Evolutionary conservation across 192 early-diverging fungal genomes (phyloP).

Genomic region (Neocallimastix lanati): DNA sequence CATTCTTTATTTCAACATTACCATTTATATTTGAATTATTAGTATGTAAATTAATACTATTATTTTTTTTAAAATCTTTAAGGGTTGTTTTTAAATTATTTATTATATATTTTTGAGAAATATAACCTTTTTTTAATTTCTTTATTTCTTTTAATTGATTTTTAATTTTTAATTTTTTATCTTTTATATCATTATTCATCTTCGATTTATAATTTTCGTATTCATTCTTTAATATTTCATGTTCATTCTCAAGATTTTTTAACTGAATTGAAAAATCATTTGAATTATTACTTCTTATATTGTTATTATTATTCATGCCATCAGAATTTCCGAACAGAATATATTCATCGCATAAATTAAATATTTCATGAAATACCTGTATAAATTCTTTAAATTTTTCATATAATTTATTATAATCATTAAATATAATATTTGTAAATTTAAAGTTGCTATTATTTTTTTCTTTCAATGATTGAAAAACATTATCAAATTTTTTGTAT

Average conservation of each 20-base stretch:
- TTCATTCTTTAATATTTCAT: background rate
- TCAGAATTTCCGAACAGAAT: background rate
- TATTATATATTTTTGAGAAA: background rate
- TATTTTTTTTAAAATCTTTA: background rate
- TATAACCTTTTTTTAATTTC: background rate
- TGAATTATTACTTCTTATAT: no score
- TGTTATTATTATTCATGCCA: no score
- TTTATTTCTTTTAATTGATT: background rate
- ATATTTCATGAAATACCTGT: background rate
- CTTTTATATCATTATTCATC: background rate
- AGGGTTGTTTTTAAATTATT: background rate
- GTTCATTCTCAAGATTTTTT: background rate
- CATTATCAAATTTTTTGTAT: background rate
- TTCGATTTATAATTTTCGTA: background rate
- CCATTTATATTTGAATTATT: no score
- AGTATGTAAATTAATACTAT: no score
- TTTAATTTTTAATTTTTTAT: background rate
- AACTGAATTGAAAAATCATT: background rate
- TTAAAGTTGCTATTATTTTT: background rate
- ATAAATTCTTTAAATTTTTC: background rate
- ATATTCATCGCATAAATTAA: background rate
- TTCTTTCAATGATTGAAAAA: background rate
- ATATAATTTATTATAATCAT: background rate
- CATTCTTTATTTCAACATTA: no score
- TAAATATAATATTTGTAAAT: background rate